phyloP scores from a whole-genome alignment of 768 basidiomycete species.

The Tylopilus vinaceipallidus region DNA sequence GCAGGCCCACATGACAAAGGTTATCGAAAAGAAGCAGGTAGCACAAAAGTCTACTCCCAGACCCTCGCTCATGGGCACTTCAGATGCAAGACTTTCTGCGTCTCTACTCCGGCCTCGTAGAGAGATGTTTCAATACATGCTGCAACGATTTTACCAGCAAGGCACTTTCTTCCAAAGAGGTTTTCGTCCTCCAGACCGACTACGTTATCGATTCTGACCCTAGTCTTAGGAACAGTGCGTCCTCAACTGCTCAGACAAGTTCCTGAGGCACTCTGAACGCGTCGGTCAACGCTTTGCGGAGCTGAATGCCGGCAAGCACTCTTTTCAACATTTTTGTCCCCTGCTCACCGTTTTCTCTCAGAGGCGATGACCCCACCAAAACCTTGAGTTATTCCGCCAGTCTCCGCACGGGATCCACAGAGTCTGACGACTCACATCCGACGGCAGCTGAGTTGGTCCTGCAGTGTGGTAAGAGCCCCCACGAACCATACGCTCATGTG shows the following conservation, averaged over 20 bases:
- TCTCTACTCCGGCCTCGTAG: slow-evolving; percentile 92
- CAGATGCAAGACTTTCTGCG: slow-evolving; percentile 99
- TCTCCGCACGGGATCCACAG: background rate
- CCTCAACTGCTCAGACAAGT: slow-evolving; percentile 94
- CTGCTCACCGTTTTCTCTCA: slow-evolving; percentile 12
- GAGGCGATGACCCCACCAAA: slow-evolving; percentile 33
- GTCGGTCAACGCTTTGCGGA: slow-evolving; percentile 92
- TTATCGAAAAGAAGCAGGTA: slow-evolving; percentile 98
- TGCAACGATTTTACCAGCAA: slow-evolving; percentile 97
- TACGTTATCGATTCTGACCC: slow-evolving; percentile 8
- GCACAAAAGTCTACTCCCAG: slow-evolving; percentile 13
- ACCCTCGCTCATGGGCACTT: slow-evolving; percentile 7
- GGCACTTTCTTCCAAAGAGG: slow-evolving; percentile 91
- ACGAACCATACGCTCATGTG: slow-evolving; percentile 12
- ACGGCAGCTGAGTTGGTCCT: slow-evolving; percentile 5
- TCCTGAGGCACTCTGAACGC: slow-evolving; percentile 93
- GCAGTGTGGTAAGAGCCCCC: slow-evolving; percentile 12
- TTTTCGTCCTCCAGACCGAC: slow-evolving; percentile 26
- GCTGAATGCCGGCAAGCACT: slow-evolving; percentile 77
- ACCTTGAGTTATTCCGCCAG: slow-evolving; percentile 18
- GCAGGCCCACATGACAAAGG: slow-evolving; percentile 92
- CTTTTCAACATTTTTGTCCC: background rate
- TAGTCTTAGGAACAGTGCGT: slow-evolving; percentile 79
- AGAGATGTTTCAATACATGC: slow-evolving; percentile 94
- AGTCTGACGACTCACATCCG: background rate